Percentiles rank a stretch among this genome's conserved stretches.
These are phyloP conservation scores for Cladorrhinum sp. DNA, from an alignment of 2,329 filamentous ascomycete genomes.

Conservation along the genomic window DNA sequence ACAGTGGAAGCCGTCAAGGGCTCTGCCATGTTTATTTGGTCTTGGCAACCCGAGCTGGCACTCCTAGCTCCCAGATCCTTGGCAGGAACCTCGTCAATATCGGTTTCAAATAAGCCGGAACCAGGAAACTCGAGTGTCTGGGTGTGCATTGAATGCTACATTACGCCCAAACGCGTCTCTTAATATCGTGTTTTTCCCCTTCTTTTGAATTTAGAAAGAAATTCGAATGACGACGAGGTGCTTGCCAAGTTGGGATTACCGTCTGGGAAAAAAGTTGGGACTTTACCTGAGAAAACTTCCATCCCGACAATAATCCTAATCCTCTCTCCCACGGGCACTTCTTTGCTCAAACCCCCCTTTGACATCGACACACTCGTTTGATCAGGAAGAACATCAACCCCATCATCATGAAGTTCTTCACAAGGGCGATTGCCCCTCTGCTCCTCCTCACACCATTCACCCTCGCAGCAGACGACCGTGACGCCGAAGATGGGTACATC, in stretches of 20 bases:
- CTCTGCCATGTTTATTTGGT: conserved; percentile 19
- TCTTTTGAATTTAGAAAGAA: no score
- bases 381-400: background rate
- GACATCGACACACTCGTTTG: background rate
- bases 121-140: conserved; percentile 13
- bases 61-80: conserved; percentile 17
- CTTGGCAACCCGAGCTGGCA: conserved; percentile 7
- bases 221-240: background rate
- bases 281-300: background rate
- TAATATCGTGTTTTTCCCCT: background rate
- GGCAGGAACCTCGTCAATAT: conserved; percentile 26
- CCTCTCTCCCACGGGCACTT: background rate
- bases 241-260: background rate
- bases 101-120: background rate
- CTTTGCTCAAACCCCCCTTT: no score
- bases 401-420: conserved; percentile 24
- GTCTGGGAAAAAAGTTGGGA: no score
- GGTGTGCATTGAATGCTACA: conserved; percentile 3
- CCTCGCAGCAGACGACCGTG: conserved; percentile 32
- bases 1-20: conserved; percentile 14
- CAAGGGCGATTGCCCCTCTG: conserved; percentile 29
- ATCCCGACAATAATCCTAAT: background rate
- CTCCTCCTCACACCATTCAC: conserved; percentile 22
- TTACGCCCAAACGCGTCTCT: background rate
- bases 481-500: conserved; percentile 47